Evolutionary conservation across 306 rosid species (phyloP), one percentile per base, ranked within the genome.

Genomic region (Glycyrrhiza uralensis): DNA sequence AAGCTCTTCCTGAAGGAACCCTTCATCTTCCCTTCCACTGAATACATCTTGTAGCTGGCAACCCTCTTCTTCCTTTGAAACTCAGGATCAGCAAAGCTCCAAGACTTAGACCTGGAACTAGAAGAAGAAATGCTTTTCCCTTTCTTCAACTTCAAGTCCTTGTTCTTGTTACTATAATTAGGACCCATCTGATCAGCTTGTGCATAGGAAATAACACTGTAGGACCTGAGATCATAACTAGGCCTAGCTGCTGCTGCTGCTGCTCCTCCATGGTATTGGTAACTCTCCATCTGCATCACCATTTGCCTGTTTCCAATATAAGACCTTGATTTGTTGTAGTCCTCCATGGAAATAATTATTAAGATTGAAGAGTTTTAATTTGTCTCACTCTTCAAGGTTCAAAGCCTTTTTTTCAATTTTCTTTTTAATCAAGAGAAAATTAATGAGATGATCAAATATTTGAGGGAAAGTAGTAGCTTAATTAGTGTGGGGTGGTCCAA

Each of bases 41-140:
- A 66, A 22, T 88, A 92, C 90, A 90, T 88, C 63, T 90, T 92
- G 55, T 92, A 92, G 75, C 75, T 77, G 3, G 96, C 91, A 60
- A 90, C 85, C 75, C 96, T 88, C 78, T 87, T 90, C 85, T 85
- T 88, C 81, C 96, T 86, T 84, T 88, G 98, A 71, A 85, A 82
- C 73, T 92, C 96, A 66, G 90, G 87, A 75, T 88, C 92, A 17
- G 44, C 36, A 52, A 88, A 66, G 46, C 71, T 77, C 89, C 82
- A 82, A 12, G 87, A 39, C 82, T 82, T 90, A 12, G 86, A 76
- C 14, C 77, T 19, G 33, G 84, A 46, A n/a, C n/a, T n/a, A 50
- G 80, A 77, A 55, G 50, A 61, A 29, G 76, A 33, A 66, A 18
- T 32, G 61, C 70, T 63, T 58, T 88, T 92, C 19, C 80, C 86